Evolutionary conservation across 2,329 filamentous ascomycete species (phyloP).

Genomic region (Fusarium subglutinans): DNA sequence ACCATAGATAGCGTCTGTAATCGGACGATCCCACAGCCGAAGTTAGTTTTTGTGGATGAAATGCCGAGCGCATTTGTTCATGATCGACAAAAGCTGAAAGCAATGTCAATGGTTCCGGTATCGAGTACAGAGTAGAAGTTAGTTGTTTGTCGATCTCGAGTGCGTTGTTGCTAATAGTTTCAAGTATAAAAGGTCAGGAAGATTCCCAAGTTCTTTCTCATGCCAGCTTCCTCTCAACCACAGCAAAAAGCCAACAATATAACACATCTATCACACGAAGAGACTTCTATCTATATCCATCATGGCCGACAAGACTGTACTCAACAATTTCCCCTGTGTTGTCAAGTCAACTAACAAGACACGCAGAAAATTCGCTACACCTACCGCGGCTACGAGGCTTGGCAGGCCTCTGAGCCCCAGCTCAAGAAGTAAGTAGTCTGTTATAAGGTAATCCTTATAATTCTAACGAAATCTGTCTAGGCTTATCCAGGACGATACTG

Average conservation of each 20-base stretch:
- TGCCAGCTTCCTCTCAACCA: background rate
- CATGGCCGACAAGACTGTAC: background rate
- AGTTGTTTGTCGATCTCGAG: fast-evolving
- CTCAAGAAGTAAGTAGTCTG: background rate
- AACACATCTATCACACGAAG: fast-evolving
- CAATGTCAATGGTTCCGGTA: fast-evolving
- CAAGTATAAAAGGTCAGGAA: background rate
- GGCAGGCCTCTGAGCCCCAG: background rate
- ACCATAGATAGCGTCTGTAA: background rate
- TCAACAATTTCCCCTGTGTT: fast-evolving
- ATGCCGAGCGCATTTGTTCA: background rate
- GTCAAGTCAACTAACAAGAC: background rate
- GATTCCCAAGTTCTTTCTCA: background rate
- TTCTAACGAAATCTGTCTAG: fast-evolving
- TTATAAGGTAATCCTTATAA: fast-evolving
- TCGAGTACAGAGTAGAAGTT: too few relatives aligned
- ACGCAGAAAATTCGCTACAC: background rate
- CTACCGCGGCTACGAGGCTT: background rate
- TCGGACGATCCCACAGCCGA: too few relatives aligned
- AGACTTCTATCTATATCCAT: background rate
- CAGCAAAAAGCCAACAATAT: background rate
- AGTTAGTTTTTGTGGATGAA: background rate
- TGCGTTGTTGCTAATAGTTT: background rate
- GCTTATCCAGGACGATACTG: background rate
- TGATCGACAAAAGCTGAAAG: background rate